phyloP scores from a whole-genome alignment of 2,329 filamentous ascomycete genomes.

The Zymoseptoria tritici region DNA sequence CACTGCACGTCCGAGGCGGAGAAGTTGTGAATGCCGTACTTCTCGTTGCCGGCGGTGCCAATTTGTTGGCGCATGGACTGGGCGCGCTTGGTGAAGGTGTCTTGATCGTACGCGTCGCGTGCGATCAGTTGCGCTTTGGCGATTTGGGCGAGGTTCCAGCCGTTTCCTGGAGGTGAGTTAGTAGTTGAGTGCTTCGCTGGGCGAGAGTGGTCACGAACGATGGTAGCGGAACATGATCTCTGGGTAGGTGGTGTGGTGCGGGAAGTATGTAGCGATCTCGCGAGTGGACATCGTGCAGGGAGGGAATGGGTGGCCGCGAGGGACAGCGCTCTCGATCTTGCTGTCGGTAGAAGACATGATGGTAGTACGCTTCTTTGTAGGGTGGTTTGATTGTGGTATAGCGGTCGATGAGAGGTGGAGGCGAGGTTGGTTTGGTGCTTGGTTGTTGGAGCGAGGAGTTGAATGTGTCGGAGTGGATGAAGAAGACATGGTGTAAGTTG shows the following conservation, averaged over 20 bases:
- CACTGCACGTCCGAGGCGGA: not conserved
- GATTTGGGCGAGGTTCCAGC: not conserved
- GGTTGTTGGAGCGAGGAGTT: too few relatives aligned
- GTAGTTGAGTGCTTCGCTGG: not conserved
- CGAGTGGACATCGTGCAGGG: not conserved
- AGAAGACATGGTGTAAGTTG: not conserved
- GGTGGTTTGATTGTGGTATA: not conserved
- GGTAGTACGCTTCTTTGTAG: not conserved
- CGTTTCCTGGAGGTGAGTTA: not conserved
- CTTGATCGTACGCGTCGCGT: not conserved
- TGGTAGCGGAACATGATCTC: not conserved
- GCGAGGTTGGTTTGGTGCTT: too few relatives aligned
- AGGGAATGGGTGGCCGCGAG: not conserved
- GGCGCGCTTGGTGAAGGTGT: not conserved
- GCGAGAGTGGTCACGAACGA: not conserved
- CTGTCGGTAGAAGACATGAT: not conserved
- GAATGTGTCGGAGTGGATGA: not conserved
- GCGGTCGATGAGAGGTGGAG: too few relatives aligned
- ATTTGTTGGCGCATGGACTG: not conserved
- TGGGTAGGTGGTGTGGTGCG: not conserved
- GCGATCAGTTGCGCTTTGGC: not conserved
- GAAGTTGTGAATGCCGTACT: not conserved
- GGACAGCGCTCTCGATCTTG: not conserved
- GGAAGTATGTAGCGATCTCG: conserved; percentile 1
- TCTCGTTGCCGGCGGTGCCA: not conserved